phyloP scores from a whole-genome alignment of 768 basidiomycete genomes.

The Tulasnella sp. region DNA sequence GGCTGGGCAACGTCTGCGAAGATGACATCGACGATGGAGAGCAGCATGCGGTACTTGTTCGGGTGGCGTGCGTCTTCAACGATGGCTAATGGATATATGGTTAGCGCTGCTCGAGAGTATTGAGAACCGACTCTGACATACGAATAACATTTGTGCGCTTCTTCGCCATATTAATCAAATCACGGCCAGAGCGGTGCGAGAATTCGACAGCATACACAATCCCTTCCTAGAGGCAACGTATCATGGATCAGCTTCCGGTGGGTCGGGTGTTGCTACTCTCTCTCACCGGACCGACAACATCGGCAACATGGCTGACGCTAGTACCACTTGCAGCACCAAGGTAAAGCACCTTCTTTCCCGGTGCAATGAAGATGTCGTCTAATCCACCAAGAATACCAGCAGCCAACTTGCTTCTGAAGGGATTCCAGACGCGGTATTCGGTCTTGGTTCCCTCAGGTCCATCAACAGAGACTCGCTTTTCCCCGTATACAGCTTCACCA shows the following conservation, averaged over 20 bases:
- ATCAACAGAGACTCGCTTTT: slow-evolving; percentile 92
- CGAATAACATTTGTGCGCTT: slow-evolving; percentile 99
- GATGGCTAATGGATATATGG: slow-evolving; percentile 59
- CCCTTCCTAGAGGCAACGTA: slow-evolving; percentile 59
- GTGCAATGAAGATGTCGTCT: slow-evolving; percentile 87
- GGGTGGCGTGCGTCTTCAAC: slow-evolving; percentile 96
- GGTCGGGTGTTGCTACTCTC: slow-evolving; percentile 25
- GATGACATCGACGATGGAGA: slow-evolving; percentile 93
- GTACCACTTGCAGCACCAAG: slow-evolving; percentile 97
- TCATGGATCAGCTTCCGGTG: slow-evolving; percentile 25
- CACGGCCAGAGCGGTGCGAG: slow-evolving; percentile 92
- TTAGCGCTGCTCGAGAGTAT: neutral
- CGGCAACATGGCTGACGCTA: slow-evolving; percentile 97
- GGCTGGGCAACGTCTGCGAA: slow-evolving; percentile 99
- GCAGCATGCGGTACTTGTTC: slow-evolving; percentile 94
- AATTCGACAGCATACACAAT: slow-evolving; percentile 98
- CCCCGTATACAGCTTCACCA: slow-evolving; percentile 96
- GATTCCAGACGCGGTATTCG: slow-evolving; percentile 99
- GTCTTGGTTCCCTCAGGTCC: slow-evolving; percentile 71
- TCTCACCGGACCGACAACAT: slow-evolving; percentile 92
- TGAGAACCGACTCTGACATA: slow-evolving; percentile 43
- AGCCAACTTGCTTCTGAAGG: slow-evolving; percentile 94
- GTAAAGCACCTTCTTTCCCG: slow-evolving; percentile 94
- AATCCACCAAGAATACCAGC: slow-evolving; percentile 95
- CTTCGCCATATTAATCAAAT: slow-evolving; percentile 98